These are phyloP conservation scores for Euphorbia pulcherrima DNA, from an alignment of 345 rosid genomes.

Conservation along the genomic window DNA sequence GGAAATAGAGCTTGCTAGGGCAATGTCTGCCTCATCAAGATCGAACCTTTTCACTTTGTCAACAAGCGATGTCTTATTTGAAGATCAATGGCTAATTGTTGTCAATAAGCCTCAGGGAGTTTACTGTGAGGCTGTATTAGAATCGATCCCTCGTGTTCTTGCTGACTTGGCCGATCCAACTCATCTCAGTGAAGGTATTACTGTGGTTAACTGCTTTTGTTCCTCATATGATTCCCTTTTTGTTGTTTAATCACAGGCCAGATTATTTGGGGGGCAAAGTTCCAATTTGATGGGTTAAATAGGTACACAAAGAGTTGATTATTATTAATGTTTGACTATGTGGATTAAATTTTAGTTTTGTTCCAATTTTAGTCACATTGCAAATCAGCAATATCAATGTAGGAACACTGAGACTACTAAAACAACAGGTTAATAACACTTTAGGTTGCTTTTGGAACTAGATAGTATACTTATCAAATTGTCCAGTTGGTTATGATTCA, in stretches of 20 bases:
- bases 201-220: constrained; percentile 15
- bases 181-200: constrained; percentile 23
- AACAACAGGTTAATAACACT: no score
- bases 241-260: not conserved
- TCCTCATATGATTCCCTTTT: not conserved
- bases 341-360: no score
- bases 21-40: constrained; percentile 73
- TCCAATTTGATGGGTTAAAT: no score
- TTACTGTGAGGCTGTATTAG: constrained; percentile 70
- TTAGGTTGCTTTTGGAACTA: no score
- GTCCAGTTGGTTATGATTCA: no score
- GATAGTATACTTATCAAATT: no score
- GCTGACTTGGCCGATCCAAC: constrained; percentile 23
- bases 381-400: no score
- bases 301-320: no score
- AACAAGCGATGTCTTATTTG: constrained; percentile 45
- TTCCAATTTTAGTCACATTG: no score
- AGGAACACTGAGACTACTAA: no score
- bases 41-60: constrained; percentile 58
- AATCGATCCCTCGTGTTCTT: constrained; percentile 43
- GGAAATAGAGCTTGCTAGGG: constrained; percentile 65
- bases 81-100: constrained; percentile 79
- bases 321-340: no score
- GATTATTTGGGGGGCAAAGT: no score
- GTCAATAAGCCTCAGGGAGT: constrained; percentile 77